phyloP scores from a whole-genome alignment of 768 basidiomycete species.

The Tephrocybe rancida region DNA sequence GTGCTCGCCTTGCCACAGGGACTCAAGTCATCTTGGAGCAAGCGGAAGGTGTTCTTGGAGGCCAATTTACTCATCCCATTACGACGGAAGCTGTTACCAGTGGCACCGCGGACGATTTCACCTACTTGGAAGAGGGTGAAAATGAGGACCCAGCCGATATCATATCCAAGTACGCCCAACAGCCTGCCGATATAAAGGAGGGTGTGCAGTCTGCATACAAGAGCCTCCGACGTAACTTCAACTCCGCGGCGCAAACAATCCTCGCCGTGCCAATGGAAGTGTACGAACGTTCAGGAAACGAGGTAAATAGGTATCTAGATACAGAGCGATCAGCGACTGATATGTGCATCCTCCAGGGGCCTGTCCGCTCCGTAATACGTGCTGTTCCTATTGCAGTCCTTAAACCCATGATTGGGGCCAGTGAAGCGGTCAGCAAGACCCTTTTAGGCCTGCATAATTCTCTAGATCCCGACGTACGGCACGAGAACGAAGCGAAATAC shows the following conservation, averaged over 20 bases:
- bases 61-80: slow-evolving; percentile 66
- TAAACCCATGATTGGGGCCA: slow-evolving; percentile 98
- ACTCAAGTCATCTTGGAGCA: slow-evolving; percentile 98
- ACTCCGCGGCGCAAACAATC: slow-evolving; percentile 96
- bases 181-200: slow-evolving; percentile 81
- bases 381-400: slow-evolving; percentile 97
- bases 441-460: slow-evolving; percentile 92
- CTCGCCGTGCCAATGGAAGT: slow-evolving; percentile 99
- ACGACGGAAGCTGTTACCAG: slow-evolving; percentile 68
- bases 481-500: slow-evolving; percentile 93
- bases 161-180: slow-evolving; percentile 91
- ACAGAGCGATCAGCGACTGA: slow-evolving; percentile 1
- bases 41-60: slow-evolving; percentile 88
- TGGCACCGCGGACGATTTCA: slow-evolving; percentile 37
- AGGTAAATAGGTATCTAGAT: slow-evolving; percentile 51
- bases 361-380: slow-evolving; percentile 91
- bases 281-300: slow-evolving; percentile 90
- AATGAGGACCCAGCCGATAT: slow-evolving; percentile 57
- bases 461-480: slow-evolving; percentile 80
- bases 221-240: slow-evolving; percentile 84
- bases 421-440: slow-evolving; percentile 95
- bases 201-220: slow-evolving; percentile 92
- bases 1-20: slow-evolving; percentile 92
- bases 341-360: slow-evolving; percentile 57
- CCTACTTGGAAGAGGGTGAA: slow-evolving; percentile 29